Conservation (phyloP, 768 basidiomycete genomes). For the Mrakia frigida region DNA sequence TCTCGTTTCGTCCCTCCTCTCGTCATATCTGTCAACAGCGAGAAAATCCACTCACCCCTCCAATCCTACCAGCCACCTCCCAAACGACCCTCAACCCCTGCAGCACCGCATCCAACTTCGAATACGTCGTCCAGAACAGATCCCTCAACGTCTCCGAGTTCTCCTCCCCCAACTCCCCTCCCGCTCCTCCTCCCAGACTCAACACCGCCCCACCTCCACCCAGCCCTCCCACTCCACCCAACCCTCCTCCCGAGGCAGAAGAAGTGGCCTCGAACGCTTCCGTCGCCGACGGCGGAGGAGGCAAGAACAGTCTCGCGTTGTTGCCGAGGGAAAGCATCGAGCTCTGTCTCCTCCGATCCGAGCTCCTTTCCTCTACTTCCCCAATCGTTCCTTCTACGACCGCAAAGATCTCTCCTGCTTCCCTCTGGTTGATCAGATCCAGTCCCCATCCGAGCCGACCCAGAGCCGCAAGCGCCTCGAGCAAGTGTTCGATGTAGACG, state of each 20-base stretch:
- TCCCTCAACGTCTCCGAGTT: constrained; percentile 85
- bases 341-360: constrained; percentile 18
- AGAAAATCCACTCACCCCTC: constrained; percentile 60
- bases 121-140: constrained; percentile 95
- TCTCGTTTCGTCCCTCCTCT: neutral
- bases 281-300: constrained; percentile 19
- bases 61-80: constrained; percentile 85
- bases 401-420: constrained; percentile 74
- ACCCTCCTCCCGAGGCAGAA: no score
- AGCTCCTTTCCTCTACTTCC: constrained; percentile 78
- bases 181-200: no score
- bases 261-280: neutral
- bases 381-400: constrained; percentile 81
- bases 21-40: neutral
- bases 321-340: neutral
- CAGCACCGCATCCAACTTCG: constrained; percentile 86
- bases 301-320: constrained; percentile 6
- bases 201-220: neutral
- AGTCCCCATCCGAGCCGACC: constrained; percentile 80
- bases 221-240: neutral
- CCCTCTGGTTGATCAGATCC: constrained; percentile 74
- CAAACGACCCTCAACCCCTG: constrained; percentile 85
- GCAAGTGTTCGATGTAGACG: constrained; percentile 80
- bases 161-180: constrained; percentile 42
- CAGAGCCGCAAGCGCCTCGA: constrained; percentile 87